Base-by-base conservation (phyloP, 305 asterid genomes). In the Andrographis paniculata region DNA sequence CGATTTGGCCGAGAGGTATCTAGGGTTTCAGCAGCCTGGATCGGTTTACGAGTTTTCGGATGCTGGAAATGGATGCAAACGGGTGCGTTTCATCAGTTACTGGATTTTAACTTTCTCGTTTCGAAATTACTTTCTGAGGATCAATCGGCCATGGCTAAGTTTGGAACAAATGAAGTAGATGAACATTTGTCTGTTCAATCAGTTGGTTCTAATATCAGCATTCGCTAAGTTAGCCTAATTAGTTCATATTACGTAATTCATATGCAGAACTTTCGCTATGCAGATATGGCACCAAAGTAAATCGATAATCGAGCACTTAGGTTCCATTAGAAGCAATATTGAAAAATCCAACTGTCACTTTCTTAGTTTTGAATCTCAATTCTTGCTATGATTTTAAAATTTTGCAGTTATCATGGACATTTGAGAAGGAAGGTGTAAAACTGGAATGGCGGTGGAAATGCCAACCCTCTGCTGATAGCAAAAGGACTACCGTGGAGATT, bases 391-490 rank as follows among this genome's bases (percentile, higher is more conserved):
- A 7, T 33, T 33, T 7, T 11, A 33, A 2, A 2, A 13, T 37
- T 49, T 19, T 48, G 65, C 75, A 89, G 98, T 64, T 89, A 59
- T 72, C 96, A n/a, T 89, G 93, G 88, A 82, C 94, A 35, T 86
- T 85, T 64, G 88, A 80, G 78, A 89, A 78, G 73, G 93, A 74
- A 73, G 94, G 95, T 28, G 78, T 71, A 15, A 82, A 80, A 64
- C 73, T 89, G 56, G 98, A 89, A 57, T 82, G 98, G 98, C 83
- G 96, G 53, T 89, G 98, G 96, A 89, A 86, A 50, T 80, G 93
- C 66, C 82, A 76, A 50, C 84, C 77, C 47, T 70, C 88, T 16
- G 45, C 63, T 4, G 30, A 71, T 62, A 71, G 73, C 63, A 74
- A 78, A 68, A 72, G 68, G 55, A 78, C 70, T 30, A 82, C 94